Conservation (phyloP, 2,329 filamentous ascomycete species). For the Colletotrichum falcatum region DNA sequence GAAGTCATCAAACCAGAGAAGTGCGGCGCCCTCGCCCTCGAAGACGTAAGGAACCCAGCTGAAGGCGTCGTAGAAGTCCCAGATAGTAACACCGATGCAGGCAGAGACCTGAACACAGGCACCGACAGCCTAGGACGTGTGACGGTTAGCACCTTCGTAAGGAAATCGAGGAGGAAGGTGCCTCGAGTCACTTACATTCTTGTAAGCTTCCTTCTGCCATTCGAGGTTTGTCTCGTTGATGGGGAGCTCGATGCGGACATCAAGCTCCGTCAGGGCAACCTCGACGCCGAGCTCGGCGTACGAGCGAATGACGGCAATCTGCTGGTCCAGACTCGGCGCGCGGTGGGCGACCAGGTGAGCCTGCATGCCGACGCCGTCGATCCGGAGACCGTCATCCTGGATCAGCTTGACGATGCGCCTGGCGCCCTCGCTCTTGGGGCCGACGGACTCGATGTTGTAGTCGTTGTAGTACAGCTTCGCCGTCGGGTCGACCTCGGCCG, state of each 20-base stretch:
- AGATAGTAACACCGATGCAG: conserved; percentile 51
- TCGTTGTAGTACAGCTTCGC: conserved; percentile 69
- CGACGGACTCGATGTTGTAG: conserved; percentile 70
- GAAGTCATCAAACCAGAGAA: conserved; percentile 57
- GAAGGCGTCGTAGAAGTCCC: conserved; percentile 53
- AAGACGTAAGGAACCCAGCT: conserved; percentile 58
- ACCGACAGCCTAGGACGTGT: conserved; percentile 35
- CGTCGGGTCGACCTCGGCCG: conserved; percentile 63
- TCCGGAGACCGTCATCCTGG: conserved; percentile 62
- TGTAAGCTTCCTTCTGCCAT: conserved; percentile 48
- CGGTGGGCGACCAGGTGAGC: conserved; percentile 68
- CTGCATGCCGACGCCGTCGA: conserved; percentile 73
- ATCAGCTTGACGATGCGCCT: conserved; percentile 59
- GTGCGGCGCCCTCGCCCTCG: conserved; percentile 54
- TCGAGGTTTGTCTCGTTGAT: conserved; percentile 46
- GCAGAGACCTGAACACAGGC: conserved; percentile 48
- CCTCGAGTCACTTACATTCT: conserved; percentile 9
- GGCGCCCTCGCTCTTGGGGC: conserved; percentile 59
- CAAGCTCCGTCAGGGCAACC: conserved; percentile 66
- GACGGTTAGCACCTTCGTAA: not conserved
- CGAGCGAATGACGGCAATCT: conserved; percentile 54
- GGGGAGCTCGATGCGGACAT: conserved; percentile 57
- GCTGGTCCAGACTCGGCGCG: conserved; percentile 53
- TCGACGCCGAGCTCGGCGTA: conserved; percentile 61
- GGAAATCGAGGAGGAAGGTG: not conserved